Percentiles rank a stretch among this genome's conserved stretches.
phyloP scores from a whole-genome alignment of 345 rosid genomes.

The Eucalyptus pauciflora region DNA sequence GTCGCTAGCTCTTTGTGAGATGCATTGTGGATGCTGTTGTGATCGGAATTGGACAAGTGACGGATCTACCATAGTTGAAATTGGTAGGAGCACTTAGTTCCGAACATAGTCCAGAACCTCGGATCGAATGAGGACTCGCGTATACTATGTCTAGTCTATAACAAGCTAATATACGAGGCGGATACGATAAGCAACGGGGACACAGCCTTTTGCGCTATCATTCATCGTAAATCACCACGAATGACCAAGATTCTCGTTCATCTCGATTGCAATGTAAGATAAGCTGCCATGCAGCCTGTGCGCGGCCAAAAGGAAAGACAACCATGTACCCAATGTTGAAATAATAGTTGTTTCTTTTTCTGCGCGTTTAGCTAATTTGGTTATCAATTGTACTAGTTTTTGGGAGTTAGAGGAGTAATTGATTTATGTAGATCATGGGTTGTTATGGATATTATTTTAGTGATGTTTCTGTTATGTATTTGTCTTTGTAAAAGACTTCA shows the following conservation, averaged over 20 bases:
- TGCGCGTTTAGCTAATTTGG: too few relatives aligned
- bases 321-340: not conserved
- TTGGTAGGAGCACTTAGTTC: not conserved
- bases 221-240: not conserved
- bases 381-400: rapidly evolving
- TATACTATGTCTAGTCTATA: not conserved
- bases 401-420: too few relatives aligned
- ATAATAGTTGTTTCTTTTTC: too few relatives aligned
- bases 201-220: not conserved
- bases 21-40: not conserved
- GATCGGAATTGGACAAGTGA: not conserved
- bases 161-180: not conserved
- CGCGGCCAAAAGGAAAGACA: not conserved
- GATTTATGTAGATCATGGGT: too few relatives aligned
- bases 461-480: too few relatives aligned
- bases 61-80: not conserved
- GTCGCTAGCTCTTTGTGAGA: not conserved
- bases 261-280: not conserved
- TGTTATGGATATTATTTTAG: too few relatives aligned
- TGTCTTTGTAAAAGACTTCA: too few relatives aligned
- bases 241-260: not conserved
- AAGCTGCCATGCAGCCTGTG: not conserved
- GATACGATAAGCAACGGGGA: not conserved
- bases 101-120: not conserved
- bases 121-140: not conserved